These are phyloP conservation scores for Boletus pseudopeckii DNA, from an alignment of 768 basidiomycete species.

Conservation along the genomic window DNA sequence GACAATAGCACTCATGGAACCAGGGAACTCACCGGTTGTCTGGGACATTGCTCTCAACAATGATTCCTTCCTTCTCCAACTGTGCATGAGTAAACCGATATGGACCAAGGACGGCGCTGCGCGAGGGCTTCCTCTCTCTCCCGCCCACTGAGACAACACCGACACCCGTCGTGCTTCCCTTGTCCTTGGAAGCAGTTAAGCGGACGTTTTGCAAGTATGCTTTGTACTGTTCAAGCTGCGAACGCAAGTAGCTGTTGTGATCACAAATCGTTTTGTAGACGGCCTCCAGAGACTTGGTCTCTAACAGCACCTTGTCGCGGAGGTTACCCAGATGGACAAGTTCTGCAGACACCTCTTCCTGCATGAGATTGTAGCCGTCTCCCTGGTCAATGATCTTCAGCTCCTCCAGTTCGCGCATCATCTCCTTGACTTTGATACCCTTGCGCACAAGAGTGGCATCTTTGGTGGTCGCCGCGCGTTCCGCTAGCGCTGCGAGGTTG, in stretches of 20 bases:
- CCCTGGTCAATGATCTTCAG: slow-evolving; percentile 74
- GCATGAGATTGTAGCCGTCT: slow-evolving; percentile 93
- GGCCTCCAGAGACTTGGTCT: slow-evolving; percentile 89
- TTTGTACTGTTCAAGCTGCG: slow-evolving; percentile 98
- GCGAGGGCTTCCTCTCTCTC: slow-evolving; percentile 91
- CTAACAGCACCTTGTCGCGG: slow-evolving; percentile 89
- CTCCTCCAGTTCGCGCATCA: slow-evolving; percentile 94
- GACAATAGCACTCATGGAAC: not conserved
- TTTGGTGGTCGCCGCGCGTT: slow-evolving; percentile 95
- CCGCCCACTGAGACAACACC: slow-evolving; percentile 95
- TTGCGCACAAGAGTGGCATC: slow-evolving; percentile 93
- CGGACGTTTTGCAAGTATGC: slow-evolving; percentile 98
- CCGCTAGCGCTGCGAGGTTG: slow-evolving; percentile 84
- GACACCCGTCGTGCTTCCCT: slow-evolving; percentile 81
- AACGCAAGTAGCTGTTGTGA: slow-evolving; percentile 95
- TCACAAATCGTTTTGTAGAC: slow-evolving; percentile 99
- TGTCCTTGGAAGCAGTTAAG: slow-evolving; percentile 81
- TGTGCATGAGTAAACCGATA: slow-evolving; percentile 98
- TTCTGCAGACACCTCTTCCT: slow-evolving; percentile 94
- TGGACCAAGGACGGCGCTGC: slow-evolving; percentile 86
- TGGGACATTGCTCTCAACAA: slow-evolving; percentile 98
- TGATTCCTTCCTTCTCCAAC: slow-evolving; percentile 98
- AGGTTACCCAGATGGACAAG: slow-evolving; percentile 95
- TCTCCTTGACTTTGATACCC: slow-evolving; percentile 99
- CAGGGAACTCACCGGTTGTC: slow-evolving; percentile 75